Evolutionary conservation across 2,329 filamentous ascomycete genomes (phyloP).

Genomic region (Sporothrix inflata): DNA sequence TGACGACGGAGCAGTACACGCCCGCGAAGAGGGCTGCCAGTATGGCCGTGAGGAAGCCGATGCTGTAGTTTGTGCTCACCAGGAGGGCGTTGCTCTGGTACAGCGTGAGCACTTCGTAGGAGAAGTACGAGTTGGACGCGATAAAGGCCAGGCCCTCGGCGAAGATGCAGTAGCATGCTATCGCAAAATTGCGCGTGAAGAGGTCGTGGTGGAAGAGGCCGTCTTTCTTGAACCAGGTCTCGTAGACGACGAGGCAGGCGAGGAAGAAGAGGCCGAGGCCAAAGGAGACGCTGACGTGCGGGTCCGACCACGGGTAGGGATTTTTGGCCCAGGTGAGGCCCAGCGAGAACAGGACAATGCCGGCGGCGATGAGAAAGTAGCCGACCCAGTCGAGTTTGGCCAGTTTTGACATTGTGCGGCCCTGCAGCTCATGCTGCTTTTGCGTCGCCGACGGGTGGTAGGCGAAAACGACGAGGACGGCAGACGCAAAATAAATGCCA

Average conservation of each 20-base stretch:
- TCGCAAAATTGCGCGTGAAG: not conserved
- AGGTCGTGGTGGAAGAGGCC: conserved; percentile 6
- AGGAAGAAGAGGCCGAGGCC: not conserved
- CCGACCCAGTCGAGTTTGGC: conserved; percentile 6
- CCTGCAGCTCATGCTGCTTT: not conserved
- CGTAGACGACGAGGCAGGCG: not conserved
- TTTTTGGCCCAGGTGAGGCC: conserved; percentile 1
- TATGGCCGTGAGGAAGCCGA: conserved; percentile 1
- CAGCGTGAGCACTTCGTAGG: not conserved
- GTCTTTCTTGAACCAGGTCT: not conserved
- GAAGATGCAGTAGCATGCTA: not conserved
- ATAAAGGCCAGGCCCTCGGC: conserved; percentile 6
- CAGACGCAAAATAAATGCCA: not conserved
- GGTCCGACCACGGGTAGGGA: not conserved
- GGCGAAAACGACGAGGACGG: not conserved
- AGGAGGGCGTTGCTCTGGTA: not conserved
- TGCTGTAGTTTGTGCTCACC: not conserved
- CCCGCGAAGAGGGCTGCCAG: not conserved
- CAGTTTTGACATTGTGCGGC: not conserved
- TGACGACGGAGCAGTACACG: not conserved
- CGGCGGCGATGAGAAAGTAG: not conserved
- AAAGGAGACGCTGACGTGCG: not conserved
- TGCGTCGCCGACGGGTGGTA: conserved; percentile 1
- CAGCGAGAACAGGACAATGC: not conserved
- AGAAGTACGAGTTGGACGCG: conserved; percentile 1